These are phyloP conservation scores for Hygrocybe coccinea DNA, from an alignment of 768 basidiomycete genomes.

Conservation along the genomic window DNA sequence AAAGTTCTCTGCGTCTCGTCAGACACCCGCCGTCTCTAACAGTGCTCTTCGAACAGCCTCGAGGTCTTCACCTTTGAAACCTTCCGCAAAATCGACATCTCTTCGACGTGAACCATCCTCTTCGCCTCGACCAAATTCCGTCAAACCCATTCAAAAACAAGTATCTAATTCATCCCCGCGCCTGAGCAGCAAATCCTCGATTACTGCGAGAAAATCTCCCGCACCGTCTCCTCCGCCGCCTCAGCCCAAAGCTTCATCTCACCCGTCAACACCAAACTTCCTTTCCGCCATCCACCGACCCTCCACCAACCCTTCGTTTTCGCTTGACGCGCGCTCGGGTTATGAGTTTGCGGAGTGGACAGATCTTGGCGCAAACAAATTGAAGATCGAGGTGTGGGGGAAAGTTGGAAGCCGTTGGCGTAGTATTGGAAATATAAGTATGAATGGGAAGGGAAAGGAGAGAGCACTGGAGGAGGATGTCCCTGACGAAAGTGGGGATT, in stretches of 20 bases:
- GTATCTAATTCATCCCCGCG: conserved; percentile 16
- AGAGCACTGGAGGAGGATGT: conserved; percentile 13
- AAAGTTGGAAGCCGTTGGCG: conserved; percentile 31
- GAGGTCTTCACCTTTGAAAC: conserved; percentile 1
- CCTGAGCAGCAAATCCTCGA: conserved; percentile 18
- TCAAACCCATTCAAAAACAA: conserved; percentile 17
- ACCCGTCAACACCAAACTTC: conserved; percentile 48
- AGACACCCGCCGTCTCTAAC: background rate
- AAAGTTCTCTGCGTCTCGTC: background rate
- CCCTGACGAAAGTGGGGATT: conserved; percentile 32
- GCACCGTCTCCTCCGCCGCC: conserved; percentile 14
- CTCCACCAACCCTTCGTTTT: conserved; percentile 78
- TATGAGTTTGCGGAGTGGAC: conserved; percentile 52
- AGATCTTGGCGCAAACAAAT: conserved; percentile 45
- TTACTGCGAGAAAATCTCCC: conserved; percentile 17
- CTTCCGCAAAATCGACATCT: conserved; percentile 4
- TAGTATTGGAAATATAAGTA: conserved; percentile 17
- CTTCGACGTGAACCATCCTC: conserved; percentile 1
- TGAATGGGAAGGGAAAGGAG: conserved; percentile 47
- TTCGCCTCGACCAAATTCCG: conserved; percentile 12
- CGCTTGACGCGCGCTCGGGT: conserved; percentile 47
- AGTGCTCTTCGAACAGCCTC: background rate
- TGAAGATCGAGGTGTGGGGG: conserved; percentile 61
- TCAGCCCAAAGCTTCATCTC: conserved; percentile 14
- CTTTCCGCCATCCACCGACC: conserved; percentile 76